These are phyloP conservation scores for Talinum fruticosum DNA, from an alignment of 148 eudicot genomes.

Conservation along the genomic window DNA sequence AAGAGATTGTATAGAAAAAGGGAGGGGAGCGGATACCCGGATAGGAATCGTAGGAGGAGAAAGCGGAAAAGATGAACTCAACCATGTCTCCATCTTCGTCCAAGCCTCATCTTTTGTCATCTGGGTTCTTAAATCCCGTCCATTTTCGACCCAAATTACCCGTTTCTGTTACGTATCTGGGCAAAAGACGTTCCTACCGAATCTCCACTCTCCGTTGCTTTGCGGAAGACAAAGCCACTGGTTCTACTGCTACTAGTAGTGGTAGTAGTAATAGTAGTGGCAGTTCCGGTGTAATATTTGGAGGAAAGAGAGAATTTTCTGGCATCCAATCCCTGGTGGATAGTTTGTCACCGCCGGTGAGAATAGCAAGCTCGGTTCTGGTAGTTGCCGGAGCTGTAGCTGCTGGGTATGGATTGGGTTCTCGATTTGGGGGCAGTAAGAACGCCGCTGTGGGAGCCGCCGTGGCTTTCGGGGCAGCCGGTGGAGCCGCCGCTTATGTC, in stretches of 20 bases:
- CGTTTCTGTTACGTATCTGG: constrained; percentile 12
- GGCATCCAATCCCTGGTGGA: constrained; percentile 59
- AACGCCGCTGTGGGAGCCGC: constrained; percentile 56
- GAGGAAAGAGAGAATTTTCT: constrained; percentile 54
- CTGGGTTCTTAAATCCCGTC: constrained; percentile 28
- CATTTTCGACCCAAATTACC: constrained; percentile 14
- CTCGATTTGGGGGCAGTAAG: constrained; percentile 43
- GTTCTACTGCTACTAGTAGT: background rate
- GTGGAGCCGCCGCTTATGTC: constrained; percentile 57
- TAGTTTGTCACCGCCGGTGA: constrained; percentile 50
- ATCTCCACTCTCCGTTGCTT: constrained; percentile 39
- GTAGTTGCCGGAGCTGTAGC: constrained; percentile 54
- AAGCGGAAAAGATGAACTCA: constrained; percentile 13
- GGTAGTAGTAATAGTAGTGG: too few relatives aligned
- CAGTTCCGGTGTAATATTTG: constrained; percentile 35
- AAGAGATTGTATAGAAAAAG: background rate
- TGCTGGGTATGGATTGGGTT: constrained; percentile 69
- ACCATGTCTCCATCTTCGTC: constrained; percentile 27
- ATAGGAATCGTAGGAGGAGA: constrained; percentile 4
- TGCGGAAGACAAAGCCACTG: background rate
- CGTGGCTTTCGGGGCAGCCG: constrained; percentile 60
- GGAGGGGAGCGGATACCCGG: too few relatives aligned
- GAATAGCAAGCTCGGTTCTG: constrained; percentile 52
- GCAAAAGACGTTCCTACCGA: constrained; percentile 27
- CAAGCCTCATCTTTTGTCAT: constrained; percentile 28